Conservation (phyloP, 1,284 basidiomycete genomes). For the Cutaneotrichosporon cutaneum region DNA sequence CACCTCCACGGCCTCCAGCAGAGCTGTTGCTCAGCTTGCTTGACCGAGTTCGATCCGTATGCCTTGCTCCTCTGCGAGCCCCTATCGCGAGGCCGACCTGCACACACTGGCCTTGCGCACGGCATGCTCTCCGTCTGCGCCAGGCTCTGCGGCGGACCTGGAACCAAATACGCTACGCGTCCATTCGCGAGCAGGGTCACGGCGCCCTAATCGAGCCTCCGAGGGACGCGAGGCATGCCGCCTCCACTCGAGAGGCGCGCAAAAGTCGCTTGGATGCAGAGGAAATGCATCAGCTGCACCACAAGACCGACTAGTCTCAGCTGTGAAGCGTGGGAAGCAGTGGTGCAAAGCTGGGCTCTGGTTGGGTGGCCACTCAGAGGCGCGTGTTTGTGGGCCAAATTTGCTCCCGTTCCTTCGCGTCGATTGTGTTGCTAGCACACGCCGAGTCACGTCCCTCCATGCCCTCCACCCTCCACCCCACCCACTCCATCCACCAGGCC, state of each 20-base stretch:
- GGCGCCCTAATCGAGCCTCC: neutral
- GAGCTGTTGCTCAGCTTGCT: too few relatives aligned
- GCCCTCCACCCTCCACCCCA: slow-evolving; percentile 1
- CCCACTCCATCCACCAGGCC: slow-evolving; percentile 8
- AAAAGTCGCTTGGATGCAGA: too few relatives aligned
- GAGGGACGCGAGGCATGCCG: neutral
- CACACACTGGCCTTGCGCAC: too few relatives aligned
- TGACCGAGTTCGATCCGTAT: too few relatives aligned
- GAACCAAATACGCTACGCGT: neutral
- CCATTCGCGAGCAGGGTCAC: neutral
- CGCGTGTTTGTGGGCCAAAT: neutral
- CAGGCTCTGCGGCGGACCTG: neutral
- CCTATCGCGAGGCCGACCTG: too few relatives aligned
- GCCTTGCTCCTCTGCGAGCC: too few relatives aligned
- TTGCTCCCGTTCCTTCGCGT: neutral
- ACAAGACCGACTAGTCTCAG: neutral
- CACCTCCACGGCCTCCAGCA: too few relatives aligned
- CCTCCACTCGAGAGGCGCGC: too few relatives aligned
- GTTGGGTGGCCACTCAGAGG: neutral
- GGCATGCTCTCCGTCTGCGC: neutral
- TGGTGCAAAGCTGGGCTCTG: neutral
- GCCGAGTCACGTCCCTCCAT: neutral
- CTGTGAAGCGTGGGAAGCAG: neutral
- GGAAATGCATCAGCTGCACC: neutral
- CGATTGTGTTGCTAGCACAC: neutral